A percentile compares a stretch with the other conserved stretches of the same genome.
Evolutionary conservation across 768 basidiomycete species (phyloP).

Genomic region (Phallus indusiatus): DNA sequence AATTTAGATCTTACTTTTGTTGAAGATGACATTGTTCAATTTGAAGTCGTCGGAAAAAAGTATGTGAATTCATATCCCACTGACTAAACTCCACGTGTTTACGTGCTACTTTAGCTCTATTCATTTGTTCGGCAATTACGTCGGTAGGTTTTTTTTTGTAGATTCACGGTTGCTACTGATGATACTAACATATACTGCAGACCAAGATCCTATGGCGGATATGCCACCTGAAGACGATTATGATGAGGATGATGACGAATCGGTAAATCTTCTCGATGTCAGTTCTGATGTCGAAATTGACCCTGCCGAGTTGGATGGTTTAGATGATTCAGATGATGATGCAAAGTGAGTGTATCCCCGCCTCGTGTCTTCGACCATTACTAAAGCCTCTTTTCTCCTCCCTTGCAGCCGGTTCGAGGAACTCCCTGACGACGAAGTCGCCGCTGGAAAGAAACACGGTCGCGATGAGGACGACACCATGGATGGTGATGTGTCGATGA

Average conservation of each 20-base stretch:
- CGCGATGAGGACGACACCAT: constrained; percentile 47
- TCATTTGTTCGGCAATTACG: constrained; percentile 78
- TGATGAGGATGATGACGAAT: constrained; percentile 41
- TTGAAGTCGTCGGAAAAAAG: constrained; percentile 80
- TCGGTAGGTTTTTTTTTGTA: constrained; percentile 37
- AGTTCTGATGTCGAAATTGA: constrained; percentile 79
- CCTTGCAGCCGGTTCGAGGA: constrained; percentile 64
- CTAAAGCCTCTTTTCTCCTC: constrained; percentile 1
- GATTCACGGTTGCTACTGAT: neutral
- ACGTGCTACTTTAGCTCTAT: constrained; percentile 38
- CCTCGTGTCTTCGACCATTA: neutral
- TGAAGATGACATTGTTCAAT: constrained; percentile 51
- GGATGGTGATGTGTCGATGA: constrained; percentile 29
- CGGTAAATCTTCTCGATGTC: constrained; percentile 55
- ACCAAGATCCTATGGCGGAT: constrained; percentile 1
- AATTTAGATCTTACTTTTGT: constrained; percentile 62
- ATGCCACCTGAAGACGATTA: constrained; percentile 25
- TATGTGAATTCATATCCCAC: constrained; percentile 23
- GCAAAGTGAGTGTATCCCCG: constrained; percentile 15
- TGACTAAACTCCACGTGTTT: neutral
- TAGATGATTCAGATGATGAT: constrained; percentile 35
- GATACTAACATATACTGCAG: neutral
- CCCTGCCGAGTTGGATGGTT: constrained; percentile 37
- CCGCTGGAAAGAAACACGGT: constrained; percentile 52
- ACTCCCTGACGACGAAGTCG: constrained; percentile 33